These are phyloP conservation scores for Botrytis byssoidea DNA, from an alignment of 2,329 filamentous ascomycete genomes.

Conservation along the genomic window DNA sequence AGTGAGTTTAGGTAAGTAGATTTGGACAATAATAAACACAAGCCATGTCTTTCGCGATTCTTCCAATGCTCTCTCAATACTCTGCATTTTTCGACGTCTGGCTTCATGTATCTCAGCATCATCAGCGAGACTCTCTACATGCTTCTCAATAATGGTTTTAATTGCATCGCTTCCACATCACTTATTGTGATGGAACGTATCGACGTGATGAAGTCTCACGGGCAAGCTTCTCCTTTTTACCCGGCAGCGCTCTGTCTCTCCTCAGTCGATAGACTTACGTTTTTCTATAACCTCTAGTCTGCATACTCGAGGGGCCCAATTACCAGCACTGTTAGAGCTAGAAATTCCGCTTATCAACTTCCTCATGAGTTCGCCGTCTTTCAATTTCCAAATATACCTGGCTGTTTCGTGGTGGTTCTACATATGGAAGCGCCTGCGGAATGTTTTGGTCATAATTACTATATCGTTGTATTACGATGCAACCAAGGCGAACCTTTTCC, in stretches of 20 bases:
- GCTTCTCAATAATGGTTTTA: neutral
- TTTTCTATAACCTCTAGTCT: neutral
- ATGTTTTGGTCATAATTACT: neutral
- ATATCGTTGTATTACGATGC: neutral
- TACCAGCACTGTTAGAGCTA: rapidly evolving
- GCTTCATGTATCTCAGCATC: no score
- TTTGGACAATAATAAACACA: neutral
- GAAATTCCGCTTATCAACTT: rapidly evolving
- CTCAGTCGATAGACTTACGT: neutral
- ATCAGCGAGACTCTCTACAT: neutral
- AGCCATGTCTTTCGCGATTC: neutral
- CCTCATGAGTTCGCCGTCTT: neutral
- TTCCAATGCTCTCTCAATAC: neutral
- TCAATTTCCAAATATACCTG: neutral
- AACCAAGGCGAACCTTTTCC: neutral
- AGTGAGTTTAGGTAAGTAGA: neutral
- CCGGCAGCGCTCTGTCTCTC: no score
- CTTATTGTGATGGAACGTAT: neutral
- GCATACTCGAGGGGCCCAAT: neutral
- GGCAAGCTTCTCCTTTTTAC: neutral
- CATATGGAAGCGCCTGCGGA: no score
- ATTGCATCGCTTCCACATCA: neutral
- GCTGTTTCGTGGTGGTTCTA: no score
- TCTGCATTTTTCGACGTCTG: no score
- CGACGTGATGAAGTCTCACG: neutral